Evolutionary conservation across 2,329 filamentous ascomycete species (phyloP), one percentile per base, ranked within the genome.

Genomic region (Colletotrichum sp.): DNA sequence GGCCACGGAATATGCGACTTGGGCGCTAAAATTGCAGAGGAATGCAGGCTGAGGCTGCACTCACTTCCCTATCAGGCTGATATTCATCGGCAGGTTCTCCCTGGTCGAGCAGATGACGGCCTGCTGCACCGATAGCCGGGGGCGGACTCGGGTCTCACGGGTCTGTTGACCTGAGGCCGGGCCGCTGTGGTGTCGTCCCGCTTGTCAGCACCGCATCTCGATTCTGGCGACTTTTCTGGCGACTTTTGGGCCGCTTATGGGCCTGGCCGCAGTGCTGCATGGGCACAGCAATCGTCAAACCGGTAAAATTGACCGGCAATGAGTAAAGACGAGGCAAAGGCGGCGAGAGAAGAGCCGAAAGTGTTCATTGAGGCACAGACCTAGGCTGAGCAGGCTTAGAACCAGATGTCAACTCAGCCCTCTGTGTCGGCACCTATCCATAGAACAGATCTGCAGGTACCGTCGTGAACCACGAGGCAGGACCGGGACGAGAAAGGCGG

Each of bases 371-470:
- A 65, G 73, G 73, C 73, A 68, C 64, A 73, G 73, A 64, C 64
- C 55, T 59, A n/a, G 26, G 59, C 59, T 64, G 16, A 60, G 55
- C 16, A 21, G 59, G 57, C 59, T 69, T 65, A 39, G 70, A 43
- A 57, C 64, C 73, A 68, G 43, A 34, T 21, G 21, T n/a, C 28
- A 59, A 36, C 64, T 59, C 43, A 73, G 70, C 64, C 70, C 55
- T 75, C 73, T 64, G 64, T 59, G 43, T 34, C 73, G 70, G 43
- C 43, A 73, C 26, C 64, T 68, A 52, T 65, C 43, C 43, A 36
- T 65, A 69, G 34, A 65, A 75, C 26, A 61, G 64, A 75, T 75
- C 73, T 75, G 73, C 73, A 75, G 73, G 73, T 65, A 75, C 73
- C 57, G 60, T 75, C 70, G 70, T 18, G 61, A 48, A 57, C 43